phyloP scores from a whole-genome alignment of 78 protist species.

The Dictyostelium intermedium region DNA sequence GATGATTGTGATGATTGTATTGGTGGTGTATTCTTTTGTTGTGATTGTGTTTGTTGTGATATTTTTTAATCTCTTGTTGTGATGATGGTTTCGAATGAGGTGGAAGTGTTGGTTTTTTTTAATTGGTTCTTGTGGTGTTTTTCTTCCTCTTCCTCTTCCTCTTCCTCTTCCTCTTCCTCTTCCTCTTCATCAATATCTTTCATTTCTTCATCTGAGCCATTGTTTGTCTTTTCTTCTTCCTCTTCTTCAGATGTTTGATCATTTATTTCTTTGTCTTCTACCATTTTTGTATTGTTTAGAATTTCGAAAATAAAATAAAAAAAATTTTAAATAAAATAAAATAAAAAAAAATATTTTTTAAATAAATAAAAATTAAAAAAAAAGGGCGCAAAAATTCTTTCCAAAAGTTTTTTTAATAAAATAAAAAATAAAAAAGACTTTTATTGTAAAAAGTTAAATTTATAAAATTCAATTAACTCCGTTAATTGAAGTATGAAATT shows the following conservation, averaged over 20 bases:
- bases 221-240: neutral
- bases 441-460: too few species aligned
- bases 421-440: neutral
- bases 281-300: neutral
- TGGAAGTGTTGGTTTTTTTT: neutral
- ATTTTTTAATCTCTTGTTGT: too few species aligned
- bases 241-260: neutral
- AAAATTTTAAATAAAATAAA: neutral
- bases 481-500: neutral
- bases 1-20: neutral
- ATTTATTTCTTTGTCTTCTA: neutral
- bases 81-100: neutral
- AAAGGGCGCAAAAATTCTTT: neutral
- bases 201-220: neutral
- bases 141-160: too few species aligned
- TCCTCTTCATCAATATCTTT: constrained; percentile 1
- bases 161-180: neutral
- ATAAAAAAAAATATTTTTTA: constrained; percentile 4
- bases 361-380: neutral
- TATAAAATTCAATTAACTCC: too few species aligned
- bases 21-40: neutral
- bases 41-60: too few species aligned
- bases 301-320: neutral
- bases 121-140: neutral
- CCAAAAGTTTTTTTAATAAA: too few species aligned